Evolutionary conservation across 2,329 filamentous ascomycete genomes (phyloP).

Genomic region (Colletotrichum tropicale): DNA sequence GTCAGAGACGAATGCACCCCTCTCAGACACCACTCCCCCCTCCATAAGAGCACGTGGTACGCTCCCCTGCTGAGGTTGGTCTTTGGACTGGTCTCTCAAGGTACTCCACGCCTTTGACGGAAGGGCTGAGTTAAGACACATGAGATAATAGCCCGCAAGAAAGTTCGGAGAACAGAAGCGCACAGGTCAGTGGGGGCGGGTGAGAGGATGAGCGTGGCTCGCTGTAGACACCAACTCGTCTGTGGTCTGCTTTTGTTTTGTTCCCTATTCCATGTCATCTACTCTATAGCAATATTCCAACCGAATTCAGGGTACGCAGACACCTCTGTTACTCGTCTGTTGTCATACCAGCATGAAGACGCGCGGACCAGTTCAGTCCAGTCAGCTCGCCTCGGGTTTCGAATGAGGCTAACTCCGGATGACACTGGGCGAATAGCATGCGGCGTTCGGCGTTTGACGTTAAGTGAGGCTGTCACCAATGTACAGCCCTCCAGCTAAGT

Average conservation of each 20-base stretch:
- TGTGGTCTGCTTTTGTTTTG: neutral
- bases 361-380: neutral
- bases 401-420: neutral
- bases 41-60: neutral
- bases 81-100: neutral
- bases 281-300: too few relatives aligned
- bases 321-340: neutral
- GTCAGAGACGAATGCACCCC: neutral
- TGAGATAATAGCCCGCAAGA: neutral
- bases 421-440: neutral
- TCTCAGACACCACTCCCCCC: neutral
- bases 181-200: too few relatives aligned
- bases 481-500: too few relatives aligned
- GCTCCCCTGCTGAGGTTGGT: too few relatives aligned
- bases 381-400: neutral
- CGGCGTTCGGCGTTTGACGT: fast-evolving
- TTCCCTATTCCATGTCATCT: too few relatives aligned
- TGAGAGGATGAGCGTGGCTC: neutral
- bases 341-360: neutral
- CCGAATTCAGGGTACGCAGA: too few relatives aligned
- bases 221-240: neutral
- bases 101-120: neutral
- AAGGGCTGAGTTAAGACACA: neutral
- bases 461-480: neutral
- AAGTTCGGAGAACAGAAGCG: neutral